Base-by-base conservation (phyloP, 306 rosid genomes). In the Alnus rubra region DNA sequence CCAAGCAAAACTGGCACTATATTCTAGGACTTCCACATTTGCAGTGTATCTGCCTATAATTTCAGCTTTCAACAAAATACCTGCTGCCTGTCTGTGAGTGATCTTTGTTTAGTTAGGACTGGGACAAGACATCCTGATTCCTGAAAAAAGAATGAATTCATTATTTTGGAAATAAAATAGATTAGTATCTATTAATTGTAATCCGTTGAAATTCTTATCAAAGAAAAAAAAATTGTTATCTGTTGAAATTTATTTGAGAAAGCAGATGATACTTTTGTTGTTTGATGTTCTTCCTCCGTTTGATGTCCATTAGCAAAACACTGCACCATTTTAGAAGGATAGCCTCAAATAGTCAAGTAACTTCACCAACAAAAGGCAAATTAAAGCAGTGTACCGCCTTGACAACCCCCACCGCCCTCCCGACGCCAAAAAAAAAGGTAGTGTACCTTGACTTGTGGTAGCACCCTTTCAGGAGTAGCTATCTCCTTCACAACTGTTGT, bases 41-140 rank as follows among this genome's bases (percentile, higher is more conserved):
- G 4, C 65, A 68, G 54, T 37, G 58, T 69, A 28, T 39, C 44
- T 53, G 47, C 19, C 74, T 18, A 76, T 39, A 35, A 45, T 70
- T 81, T 80, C 64, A 52, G 74, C 71, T 78, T 59, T 78, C 23
- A 59, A 50, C 55, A 76, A 74, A 62, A 72, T 85, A 92, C 97
- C 93, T 93, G 97, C 82, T 93, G 98, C 76, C 91, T 87, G 10
- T 93, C 98, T 44, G 97, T 89, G 75, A 93, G 92, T 10, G 97
- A 91, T 79, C 92, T 86, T 74, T 93, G 98, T 76, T 84, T 93
- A n/a, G 81, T 74, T 59, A 93, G 93, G n/a, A 83, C 47, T 60
- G 90, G 73, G 16, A 80, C 76, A 23, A 88, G 68, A 52, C 80
- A 81, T 78, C 58, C 84, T 71, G 88, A 75, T 81, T 91, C 98